Conservation (phyloP, 202 grass and related monocot genomes). For the Hordeum pubiflorum region DNA sequence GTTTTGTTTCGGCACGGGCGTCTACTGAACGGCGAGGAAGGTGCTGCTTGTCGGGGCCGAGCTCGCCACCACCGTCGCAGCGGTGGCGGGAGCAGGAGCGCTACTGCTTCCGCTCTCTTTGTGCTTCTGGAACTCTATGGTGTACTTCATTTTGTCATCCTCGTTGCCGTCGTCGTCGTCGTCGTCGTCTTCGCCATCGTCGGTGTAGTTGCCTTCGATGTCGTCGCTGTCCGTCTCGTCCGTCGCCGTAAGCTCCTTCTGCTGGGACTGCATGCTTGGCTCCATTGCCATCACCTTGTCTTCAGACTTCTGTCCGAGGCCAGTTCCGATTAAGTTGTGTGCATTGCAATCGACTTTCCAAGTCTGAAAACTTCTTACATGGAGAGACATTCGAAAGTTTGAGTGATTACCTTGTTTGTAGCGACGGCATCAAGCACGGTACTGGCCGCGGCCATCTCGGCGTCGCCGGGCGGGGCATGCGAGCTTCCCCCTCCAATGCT, state of each 20-base stretch:
- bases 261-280: conserved; percentile 19
- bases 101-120: conserved; percentile 3
- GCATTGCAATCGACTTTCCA: background rate
- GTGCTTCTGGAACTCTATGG: conserved; percentile 39
- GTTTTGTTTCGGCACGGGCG: background rate
- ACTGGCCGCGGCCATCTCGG: conserved; percentile 16
- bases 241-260: background rate
- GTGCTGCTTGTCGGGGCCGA: conserved; percentile 35
- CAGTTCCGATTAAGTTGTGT: background rate
- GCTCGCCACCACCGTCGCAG: conserved; percentile 12
- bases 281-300: conserved; percentile 26
- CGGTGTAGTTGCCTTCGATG: conserved; percentile 28
- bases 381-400: background rate
- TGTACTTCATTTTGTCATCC: conserved; percentile 34
- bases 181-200: conserved; percentile 36
- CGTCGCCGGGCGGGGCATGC: conserved; percentile 35
- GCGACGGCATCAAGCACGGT: conserved; percentile 17
- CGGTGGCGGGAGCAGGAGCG: background rate
- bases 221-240: conserved; percentile 48
- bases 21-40: conserved; percentile 71
- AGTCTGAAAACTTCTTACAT: background rate
- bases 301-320: conserved; percentile 33
- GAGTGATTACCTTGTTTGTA: conserved; percentile 33
- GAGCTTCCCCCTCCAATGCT: conserved; percentile 17
- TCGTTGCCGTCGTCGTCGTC: conserved; percentile 22